A percentile compares a stretch with the other conserved stretches of the same genome.
These are phyloP conservation scores for Aleurites moluccanus DNA, from an alignment of 441 rosid genomes.

Conservation along the genomic window DNA sequence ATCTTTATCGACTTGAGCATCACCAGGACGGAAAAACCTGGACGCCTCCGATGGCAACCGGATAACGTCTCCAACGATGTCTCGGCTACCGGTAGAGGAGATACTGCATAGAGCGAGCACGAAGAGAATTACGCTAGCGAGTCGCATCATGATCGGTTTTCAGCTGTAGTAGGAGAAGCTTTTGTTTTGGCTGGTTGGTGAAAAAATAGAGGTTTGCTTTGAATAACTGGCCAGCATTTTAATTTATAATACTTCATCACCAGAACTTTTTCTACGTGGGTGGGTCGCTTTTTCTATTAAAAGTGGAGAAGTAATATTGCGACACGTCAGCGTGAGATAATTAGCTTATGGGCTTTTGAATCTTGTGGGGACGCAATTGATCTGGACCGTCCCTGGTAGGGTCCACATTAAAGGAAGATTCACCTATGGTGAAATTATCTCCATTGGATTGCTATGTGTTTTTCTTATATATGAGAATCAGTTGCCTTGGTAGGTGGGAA, in stretches of 20 bases:
- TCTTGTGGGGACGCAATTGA: not conserved
- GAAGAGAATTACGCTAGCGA: slow-evolving; percentile 29
- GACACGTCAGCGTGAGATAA: not conserved
- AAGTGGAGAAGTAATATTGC: not conserved
- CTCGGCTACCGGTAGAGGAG: slow-evolving; percentile 39
- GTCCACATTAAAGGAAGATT: not conserved
- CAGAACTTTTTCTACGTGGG: not conserved
- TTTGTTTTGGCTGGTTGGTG: too few relatives aligned
- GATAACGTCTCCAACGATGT: slow-evolving; percentile 36
- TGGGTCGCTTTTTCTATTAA: not conserved
- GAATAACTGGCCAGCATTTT: not conserved
- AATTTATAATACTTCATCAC: slow-evolving; percentile 5
- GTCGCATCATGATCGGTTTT: slow-evolving; percentile 32
- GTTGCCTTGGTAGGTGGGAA: not conserved
- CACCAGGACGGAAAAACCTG: slow-evolving; percentile 47
- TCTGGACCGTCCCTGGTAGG: not conserved
- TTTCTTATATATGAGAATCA: not conserved
- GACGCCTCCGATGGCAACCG: slow-evolving; percentile 65
- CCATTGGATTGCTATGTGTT: not conserved
- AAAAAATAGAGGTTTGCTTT: not conserved
- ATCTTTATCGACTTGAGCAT: slow-evolving; percentile 20
- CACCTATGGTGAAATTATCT: too few relatives aligned
- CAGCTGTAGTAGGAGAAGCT: slow-evolving; percentile 11
- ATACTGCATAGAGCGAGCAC: slow-evolving; percentile 33
- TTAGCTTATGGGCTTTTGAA: not conserved